Conservation (phyloP, 805 yeast species). For the Wickerhamiella domercqiae region DNA sequence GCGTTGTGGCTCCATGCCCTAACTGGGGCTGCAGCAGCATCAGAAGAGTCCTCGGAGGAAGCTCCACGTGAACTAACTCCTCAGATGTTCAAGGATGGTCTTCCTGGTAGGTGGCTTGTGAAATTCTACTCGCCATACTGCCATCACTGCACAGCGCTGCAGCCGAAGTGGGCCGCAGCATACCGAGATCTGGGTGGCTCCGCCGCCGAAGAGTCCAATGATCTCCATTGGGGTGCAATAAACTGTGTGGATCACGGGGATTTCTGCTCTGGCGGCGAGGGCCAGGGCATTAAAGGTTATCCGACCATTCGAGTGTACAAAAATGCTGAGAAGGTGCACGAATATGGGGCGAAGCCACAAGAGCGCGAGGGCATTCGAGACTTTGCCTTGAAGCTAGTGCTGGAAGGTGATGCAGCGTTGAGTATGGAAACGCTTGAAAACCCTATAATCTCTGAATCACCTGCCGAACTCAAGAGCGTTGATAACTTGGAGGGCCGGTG, state of each 20-base stretch:
- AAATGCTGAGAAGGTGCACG: slow-evolving; percentile 21
- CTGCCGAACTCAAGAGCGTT: slow-evolving; percentile 1
- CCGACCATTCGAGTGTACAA: slow-evolving; percentile 57
- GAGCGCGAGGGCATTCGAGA: slow-evolving; percentile 7
- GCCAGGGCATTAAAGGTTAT: slow-evolving; percentile 33
- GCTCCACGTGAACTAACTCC: neutral
- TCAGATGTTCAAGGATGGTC: neutral
- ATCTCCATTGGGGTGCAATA: slow-evolving; percentile 51
- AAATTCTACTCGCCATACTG: slow-evolving; percentile 90
- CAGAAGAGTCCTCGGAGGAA: neutral
- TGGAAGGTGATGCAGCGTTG: slow-evolving; percentile 10
- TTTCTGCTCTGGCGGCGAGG: slow-evolving; percentile 51
- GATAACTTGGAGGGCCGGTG: slow-evolving; percentile 12
- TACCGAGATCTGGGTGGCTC: slow-evolving; percentile 30
- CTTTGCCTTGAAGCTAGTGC: slow-evolving; percentile 9
- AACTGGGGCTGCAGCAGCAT: neutral
- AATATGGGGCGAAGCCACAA: slow-evolving; percentile 10
- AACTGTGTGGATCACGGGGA: slow-evolving; percentile 82
- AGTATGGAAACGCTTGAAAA: neutral
- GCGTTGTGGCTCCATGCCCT: neutral
- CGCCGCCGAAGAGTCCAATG: slow-evolving; percentile 29
- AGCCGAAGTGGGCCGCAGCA: slow-evolving; percentile 70
- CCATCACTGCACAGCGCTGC: slow-evolving; percentile 59
- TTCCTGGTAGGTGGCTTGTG: slow-evolving; percentile 46
- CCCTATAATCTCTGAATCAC: slow-evolving; percentile 1